Base-by-base conservation (phyloP, 2,329 filamentous ascomycete genomes). In the Fusarium circinatum region DNA sequence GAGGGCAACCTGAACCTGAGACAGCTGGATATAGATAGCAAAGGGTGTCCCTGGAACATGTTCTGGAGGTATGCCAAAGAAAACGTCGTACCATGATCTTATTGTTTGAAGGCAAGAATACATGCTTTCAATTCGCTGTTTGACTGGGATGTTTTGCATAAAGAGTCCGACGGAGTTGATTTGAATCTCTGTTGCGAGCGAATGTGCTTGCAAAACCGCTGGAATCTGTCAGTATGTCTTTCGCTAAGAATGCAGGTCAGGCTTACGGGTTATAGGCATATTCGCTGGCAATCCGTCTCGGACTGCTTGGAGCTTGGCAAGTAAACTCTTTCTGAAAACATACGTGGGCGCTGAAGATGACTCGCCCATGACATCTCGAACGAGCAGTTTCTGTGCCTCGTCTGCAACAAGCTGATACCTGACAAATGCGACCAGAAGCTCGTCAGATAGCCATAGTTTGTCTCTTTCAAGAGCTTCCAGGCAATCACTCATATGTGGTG, bases 401-500 rank as follows among this genome's bases (percentile, higher is more conserved):
- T 86, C 84, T 42, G 79, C 73, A 15, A 86, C 75, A 17, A 83
- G 80, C 64, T 86, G 84, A 17, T 84, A 76, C 32, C 78, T 81
- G 28, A 83, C 63, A 17, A 83, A 74, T 2, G 79, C 59, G 7
- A 75, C 78, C 2, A 92, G 81, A 5, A 88, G 73, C 34, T 83
- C 81, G 75, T 92, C 90, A 4, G 84, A 83, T 1, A 84, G 80
- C 30, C 82, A 82, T 62, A 90, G 86, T 13, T 83, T 83, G 4
- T 83, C 80, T 22, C 84, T 80, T 9, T 83, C 80, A 1, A 92
- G 80, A 4, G 83, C 71, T 9, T 83, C 79, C 2, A 91, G 80
- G 41, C 85, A 88, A 41, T 91, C 88, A 36, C 90, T 89, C 83
- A 92, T 86, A 58, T 90, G 85, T 4, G 85, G 73, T 2, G 86